Evolutionary conservation across 1,284 basidiomycete species (phyloP).

Genomic region (Heterobasidion occidentale): DNA sequence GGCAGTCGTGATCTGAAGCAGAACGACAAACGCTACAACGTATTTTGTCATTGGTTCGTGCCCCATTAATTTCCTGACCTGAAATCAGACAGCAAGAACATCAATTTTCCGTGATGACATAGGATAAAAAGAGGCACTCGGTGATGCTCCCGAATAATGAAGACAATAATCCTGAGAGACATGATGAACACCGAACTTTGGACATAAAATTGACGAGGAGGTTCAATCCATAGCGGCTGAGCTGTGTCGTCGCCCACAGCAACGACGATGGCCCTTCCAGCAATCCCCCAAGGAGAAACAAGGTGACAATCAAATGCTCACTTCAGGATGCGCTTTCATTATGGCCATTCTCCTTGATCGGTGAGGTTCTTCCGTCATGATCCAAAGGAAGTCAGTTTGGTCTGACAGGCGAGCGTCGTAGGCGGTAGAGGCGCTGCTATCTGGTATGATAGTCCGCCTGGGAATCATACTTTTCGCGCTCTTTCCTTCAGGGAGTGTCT

Average conservation of each 20-base stretch:
- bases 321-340: constrained; percentile 91
- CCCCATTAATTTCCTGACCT: constrained; percentile 95
- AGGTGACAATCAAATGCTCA: constrained; percentile 24
- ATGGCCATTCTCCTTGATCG: constrained; percentile 82
- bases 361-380: constrained; percentile 97
- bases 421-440: constrained; percentile 30
- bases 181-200: no score
- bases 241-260: no score
- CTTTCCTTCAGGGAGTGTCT: constrained; percentile 53
- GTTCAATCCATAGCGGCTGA: no score
- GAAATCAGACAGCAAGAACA: not conserved
- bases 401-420: constrained; percentile 54
- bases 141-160: not conserved
- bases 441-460: constrained; percentile 46
- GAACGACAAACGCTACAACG: constrained; percentile 73
- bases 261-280: not conserved
- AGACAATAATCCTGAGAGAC: no score
- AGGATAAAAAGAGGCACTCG: not conserved
- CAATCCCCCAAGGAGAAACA: not conserved
- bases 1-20: constrained; percentile 68
- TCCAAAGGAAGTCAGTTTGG: constrained; percentile 83
- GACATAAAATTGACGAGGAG: no score
- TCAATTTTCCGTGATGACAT: constrained; percentile 2
- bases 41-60: constrained; percentile 88
- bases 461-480: constrained; percentile 30